Evolutionary conservation across 192 early-diverging fungal genomes (phyloP).

Genomic region (Fimicolochytrium jonesii): DNA sequence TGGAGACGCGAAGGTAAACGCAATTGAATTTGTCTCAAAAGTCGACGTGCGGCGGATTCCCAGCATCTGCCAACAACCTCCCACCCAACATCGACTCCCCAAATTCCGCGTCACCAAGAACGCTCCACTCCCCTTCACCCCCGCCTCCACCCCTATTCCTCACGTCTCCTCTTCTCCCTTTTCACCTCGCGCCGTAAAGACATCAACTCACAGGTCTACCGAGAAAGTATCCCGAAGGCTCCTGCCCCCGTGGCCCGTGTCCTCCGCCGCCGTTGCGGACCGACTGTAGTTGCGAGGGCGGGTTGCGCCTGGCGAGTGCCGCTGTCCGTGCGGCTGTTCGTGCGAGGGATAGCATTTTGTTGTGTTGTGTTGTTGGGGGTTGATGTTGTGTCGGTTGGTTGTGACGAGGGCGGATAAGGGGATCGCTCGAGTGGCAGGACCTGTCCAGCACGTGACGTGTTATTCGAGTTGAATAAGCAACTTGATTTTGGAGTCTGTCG

Average conservation of each 20-base stretch:
- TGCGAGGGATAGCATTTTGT: too few relatives aligned
- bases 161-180: neutral
- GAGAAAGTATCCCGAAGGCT: conserved; percentile 23
- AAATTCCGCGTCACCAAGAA: too few relatives aligned
- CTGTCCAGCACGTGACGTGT: too few relatives aligned
- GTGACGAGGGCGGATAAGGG: too few relatives aligned
- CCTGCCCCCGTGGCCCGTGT: conserved; percentile 8
- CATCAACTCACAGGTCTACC: conserved; percentile 13
- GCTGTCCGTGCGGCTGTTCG: neutral
- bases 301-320: neutral
- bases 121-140: too few relatives aligned
- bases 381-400: too few relatives aligned
- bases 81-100: neutral
- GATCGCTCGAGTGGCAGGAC: too few relatives aligned
- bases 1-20: neutral
- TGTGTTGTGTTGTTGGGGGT: too few relatives aligned
- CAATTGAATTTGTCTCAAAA: neutral
- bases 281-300: neutral
- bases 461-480: too few relatives aligned
- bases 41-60: neutral
- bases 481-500: too few relatives aligned
- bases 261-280: conserved; percentile 15
- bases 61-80: neutral
- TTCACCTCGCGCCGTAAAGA: neutral
- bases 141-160: neutral